Base-by-base conservation (phyloP, 371 early-diverging fungal species). In the Smittium culicis region DNA sequence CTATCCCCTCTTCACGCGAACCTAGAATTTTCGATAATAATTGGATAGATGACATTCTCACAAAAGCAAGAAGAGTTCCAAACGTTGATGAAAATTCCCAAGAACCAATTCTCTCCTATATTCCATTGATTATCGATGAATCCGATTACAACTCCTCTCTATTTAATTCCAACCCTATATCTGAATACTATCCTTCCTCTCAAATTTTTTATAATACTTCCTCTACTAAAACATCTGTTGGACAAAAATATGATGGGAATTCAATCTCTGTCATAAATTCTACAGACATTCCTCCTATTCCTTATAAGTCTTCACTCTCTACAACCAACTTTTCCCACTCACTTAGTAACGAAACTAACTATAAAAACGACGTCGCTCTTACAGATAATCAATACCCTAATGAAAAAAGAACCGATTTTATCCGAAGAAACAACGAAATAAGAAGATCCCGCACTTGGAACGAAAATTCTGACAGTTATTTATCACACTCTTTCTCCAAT, bases 41-140 rank as follows among this genome's bases (percentile, higher is more conserved):
- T 14, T 76, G 77, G 77, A 74, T 76, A 72, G 77, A 76, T 61
- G 75, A 76, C 73, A 75, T 73, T 33, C 68, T 76, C 11, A 65
- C 74, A 31, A 76, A 76, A 67, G 75, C 77, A 33, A 72, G 75
- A 27, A 74, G 77, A 34, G 77, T 76, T 25, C 74, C 77, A 27
- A 76, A 73, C 17, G 69, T 76, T 25, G 77, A 76, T 66, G 77
- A 76, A 57, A 72, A 72, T 8, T 74, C 76, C 0, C 72, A 73
- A n/a, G 73, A 76, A 62, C 61, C 71, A 2, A 76, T 76, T 35
- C 59, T 76, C 56, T 72, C 73, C 63, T 67, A 66, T 27, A 69
- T 76, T 65, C n/a, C 66, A 66, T 61, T 68, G 35, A 1, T 11
- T 20, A 45, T 45, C 20, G 45, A 20, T 45, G 45, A 45, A 11